phyloP scores from a whole-genome alignment of 2,329 filamentous ascomycete genomes.

The Knoxdaviesia proteae region DNA sequence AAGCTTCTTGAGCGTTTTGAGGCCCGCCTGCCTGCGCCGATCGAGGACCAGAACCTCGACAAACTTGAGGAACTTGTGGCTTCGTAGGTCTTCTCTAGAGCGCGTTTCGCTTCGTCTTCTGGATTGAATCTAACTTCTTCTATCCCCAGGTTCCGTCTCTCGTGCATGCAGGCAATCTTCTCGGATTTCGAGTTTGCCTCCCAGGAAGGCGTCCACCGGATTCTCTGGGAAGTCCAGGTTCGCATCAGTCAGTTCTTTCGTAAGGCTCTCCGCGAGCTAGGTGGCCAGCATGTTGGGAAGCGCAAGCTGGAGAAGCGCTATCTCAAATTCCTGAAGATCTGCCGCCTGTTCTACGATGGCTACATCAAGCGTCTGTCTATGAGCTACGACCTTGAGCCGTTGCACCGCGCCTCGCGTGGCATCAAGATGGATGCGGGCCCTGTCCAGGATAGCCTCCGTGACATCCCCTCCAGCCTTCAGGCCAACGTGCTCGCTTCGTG shows the following conservation, averaged over 20 bases:
- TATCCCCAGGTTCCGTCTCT: conserved; percentile 26
- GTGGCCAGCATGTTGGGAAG: conserved; percentile 26
- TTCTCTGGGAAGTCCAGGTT: conserved; percentile 62
- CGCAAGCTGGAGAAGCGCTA: conserved; percentile 71
- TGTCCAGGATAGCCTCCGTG: conserved; percentile 20
- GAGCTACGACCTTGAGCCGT: conserved; percentile 27
- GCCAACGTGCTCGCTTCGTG: conserved; percentile 50
- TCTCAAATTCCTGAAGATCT: conserved; percentile 64
- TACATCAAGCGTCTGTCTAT: conserved; percentile 60
- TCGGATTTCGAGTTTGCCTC: conserved; percentile 47
- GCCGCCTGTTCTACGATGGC: conserved; percentile 72
- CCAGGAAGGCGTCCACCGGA: conserved; percentile 41
- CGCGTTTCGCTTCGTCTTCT: too few species aligned
- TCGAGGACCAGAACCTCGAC: conserved; percentile 21
- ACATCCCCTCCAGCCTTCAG: conserved; percentile 27
- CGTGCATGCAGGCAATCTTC: conserved; percentile 53
- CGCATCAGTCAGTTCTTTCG: conserved; percentile 56
- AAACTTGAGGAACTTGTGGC: conserved; percentile 21
- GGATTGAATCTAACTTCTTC: neutral
- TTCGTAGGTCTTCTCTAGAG: conserved; percentile 12
- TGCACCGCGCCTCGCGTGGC: conserved; percentile 9
- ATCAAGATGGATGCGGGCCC: conserved; percentile 21
- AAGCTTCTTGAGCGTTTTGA: conserved; percentile 23
- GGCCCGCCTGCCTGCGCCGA: conserved; percentile 13
- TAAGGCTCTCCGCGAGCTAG: conserved; percentile 4